Base-by-base conservation (phyloP, 257 asterid genomes). In the Datura wrightii region DNA sequence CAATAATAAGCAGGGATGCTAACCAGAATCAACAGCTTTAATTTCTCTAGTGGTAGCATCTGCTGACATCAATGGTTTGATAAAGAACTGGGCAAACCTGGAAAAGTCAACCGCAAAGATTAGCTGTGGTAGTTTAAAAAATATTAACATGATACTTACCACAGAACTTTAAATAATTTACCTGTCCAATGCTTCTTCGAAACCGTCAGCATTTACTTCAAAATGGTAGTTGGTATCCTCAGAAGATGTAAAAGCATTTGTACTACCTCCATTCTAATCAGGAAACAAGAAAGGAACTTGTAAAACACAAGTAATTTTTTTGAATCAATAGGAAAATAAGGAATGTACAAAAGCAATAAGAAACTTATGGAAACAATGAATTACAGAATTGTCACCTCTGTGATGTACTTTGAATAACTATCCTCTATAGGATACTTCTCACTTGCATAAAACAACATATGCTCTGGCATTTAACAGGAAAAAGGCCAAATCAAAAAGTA, bases 171-270 rank as follows among this genome's bases (percentile, higher is more conserved):
- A 69, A 82, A 54, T 69, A 54, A 53, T 85, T 42, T 87, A 93
- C 99, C 99, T 94, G 92, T 96, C 99, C 93, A 96, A 85, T 74
- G 98, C 99, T 86, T 94, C 99, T 79, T 93, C 98, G 83, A 94
- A 94, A 80, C 90, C 82, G 85, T 96, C 98, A 53, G 95, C 95
- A 91, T 94, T 94, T 55, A 96, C 93, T 89, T 96, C 99, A 88
- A 93, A 96, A 89, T 80, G 85, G 88, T 90, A 96, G 89, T 94
- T 94, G 90, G 99, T 94, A 88, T 94, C 90, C 88, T 93, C 97
- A 71, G 97, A 87, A 59, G 97, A 76, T 18, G 99, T 97, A 90
- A 93, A 97, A 72, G 99, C 99, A 93, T 97, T 97, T 74, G 97
- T 94, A 89, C 97, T 94, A 84, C 99, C 99, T 62, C 98, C 98